Evolutionary conservation across 495 filamentous ascomycete genomes (phyloP).

Genomic region (Clohesyomyces aquaticus): DNA sequence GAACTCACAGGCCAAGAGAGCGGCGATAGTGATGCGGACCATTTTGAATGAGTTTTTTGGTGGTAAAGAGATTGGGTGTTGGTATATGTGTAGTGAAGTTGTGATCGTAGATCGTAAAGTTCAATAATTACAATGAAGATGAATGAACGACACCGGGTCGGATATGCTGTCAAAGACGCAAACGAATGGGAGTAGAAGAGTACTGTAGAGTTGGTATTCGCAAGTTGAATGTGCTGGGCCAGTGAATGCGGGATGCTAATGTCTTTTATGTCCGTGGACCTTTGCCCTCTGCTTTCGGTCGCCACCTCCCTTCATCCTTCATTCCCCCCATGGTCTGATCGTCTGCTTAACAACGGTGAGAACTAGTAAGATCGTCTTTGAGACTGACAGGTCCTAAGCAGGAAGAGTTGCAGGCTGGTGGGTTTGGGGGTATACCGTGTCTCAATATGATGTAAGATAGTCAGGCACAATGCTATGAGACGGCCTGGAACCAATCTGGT

Average conservation of each 20-base stretch:
- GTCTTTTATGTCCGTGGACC: conserved; percentile 15
- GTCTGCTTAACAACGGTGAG: background rate
- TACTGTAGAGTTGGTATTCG: background rate
- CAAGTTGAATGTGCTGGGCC: background rate
- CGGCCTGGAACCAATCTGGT: background rate
- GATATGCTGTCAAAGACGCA: conserved; percentile 34
- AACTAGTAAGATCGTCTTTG: conserved; percentile 2
- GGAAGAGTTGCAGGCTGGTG: background rate
- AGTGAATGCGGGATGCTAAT: background rate
- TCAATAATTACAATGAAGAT: conserved; percentile 9
- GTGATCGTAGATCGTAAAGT: no score
- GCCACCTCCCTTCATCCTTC: background rate
- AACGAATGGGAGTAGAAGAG: conserved; percentile 9
- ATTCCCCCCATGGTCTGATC: background rate
- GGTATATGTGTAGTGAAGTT: conserved; percentile 1
- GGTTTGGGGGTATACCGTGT: background rate
- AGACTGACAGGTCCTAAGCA: background rate
- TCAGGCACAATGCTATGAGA: conserved; percentile 13
- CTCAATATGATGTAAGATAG: conserved; percentile 5
- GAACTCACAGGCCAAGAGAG: conserved; percentile 29
- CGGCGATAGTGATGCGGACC: conserved; percentile 27
- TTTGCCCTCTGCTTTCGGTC: background rate
- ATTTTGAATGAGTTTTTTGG: conserved; percentile 17
- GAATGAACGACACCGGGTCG: conserved; percentile 38
- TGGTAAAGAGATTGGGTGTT: background rate